These are phyloP conservation scores for Endoconidiophora laricicola DNA, from an alignment of 2,329 filamentous ascomycete genomes.

Conservation along the genomic window DNA sequence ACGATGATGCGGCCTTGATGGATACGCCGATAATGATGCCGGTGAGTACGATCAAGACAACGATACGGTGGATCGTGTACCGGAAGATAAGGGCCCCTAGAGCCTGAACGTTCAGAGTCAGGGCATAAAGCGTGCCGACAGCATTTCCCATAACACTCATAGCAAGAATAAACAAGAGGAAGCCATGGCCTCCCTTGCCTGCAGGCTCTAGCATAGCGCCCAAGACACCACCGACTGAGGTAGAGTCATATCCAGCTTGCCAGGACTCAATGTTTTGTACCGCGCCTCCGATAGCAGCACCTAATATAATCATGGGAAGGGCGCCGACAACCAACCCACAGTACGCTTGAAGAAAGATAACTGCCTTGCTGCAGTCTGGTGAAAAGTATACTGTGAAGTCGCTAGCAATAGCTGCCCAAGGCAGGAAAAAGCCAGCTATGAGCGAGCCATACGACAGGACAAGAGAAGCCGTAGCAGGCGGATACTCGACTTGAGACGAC, in stretches of 20 bases:
- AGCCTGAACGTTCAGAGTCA: slow-evolving; percentile 25
- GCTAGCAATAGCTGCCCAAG: slow-evolving; percentile 24
- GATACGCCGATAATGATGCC: slow-evolving; percentile 26
- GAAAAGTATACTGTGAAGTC: slow-evolving; percentile 26
- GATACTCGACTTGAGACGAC: slow-evolving; percentile 20
- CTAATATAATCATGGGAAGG: slow-evolving; percentile 20
- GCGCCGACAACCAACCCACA: slow-evolving; percentile 9
- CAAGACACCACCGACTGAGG: slow-evolving; percentile 16
- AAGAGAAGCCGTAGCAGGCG: slow-evolving; percentile 14
- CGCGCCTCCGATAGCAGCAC: slow-evolving; percentile 21
- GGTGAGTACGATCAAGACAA: slow-evolving; percentile 25
- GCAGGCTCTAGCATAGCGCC: slow-evolving; percentile 15
- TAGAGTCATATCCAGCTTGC: slow-evolving; percentile 14
- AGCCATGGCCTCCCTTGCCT: slow-evolving; percentile 18
- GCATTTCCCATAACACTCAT: slow-evolving; percentile 24
- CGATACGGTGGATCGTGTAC: slow-evolving; percentile 23
- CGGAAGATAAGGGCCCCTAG: slow-evolving; percentile 21
- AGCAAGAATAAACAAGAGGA: slow-evolving; percentile 23
- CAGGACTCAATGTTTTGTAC: slow-evolving; percentile 14
- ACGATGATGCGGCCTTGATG: slow-evolving; percentile 24
- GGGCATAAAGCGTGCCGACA: slow-evolving; percentile 24
- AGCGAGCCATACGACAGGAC: slow-evolving; percentile 23
- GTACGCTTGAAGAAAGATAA: slow-evolving; percentile 7
- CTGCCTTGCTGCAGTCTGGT: neutral
- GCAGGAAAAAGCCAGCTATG: slow-evolving; percentile 27